Conservation (phyloP, 2,329 filamentous ascomycete species). For the Colletotrichum incanum region DNA sequence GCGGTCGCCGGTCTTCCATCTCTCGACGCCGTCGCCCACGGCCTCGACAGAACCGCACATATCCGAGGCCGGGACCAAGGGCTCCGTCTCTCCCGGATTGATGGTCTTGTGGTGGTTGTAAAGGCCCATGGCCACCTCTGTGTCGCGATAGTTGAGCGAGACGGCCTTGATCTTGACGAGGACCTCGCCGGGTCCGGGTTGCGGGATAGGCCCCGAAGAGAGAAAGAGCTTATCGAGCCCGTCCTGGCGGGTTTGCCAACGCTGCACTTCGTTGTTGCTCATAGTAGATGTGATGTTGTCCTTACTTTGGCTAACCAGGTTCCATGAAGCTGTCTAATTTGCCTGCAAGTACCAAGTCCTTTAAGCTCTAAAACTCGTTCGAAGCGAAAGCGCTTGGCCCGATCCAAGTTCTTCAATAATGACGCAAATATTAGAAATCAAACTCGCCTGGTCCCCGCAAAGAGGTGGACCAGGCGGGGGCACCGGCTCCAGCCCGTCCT, state of each 20-base stretch:
- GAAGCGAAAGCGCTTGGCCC: neutral
- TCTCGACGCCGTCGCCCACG: constrained; percentile 56
- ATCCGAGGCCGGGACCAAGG: constrained; percentile 78
- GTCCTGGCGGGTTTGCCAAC: constrained; percentile 71
- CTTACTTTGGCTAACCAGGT: neutral
- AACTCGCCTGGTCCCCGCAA: constrained; percentile 26
- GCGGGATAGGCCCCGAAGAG: constrained; percentile 61
- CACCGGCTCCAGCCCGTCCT: neutral
- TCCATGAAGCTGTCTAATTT: neutral
- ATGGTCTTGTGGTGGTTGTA: constrained; percentile 77
- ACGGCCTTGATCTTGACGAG: constrained; percentile 64
- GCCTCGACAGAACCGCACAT: constrained; percentile 76
- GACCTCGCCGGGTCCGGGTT: constrained; percentile 66
- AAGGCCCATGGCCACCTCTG: constrained; percentile 73
- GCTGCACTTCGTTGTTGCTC: constrained; percentile 47
- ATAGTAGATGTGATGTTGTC: constrained; percentile 11
- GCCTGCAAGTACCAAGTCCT: neutral
- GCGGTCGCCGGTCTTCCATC: constrained; percentile 72
- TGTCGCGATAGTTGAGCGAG: constrained; percentile 66
- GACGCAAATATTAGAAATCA: constrained; percentile 42
- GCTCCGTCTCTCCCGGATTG: constrained; percentile 51
- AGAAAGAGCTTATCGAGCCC: constrained; percentile 69
- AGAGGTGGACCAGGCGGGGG: constrained; percentile 29
- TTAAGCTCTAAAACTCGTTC: neutral
- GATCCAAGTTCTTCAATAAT: neutral